Base-by-base conservation (phyloP, 495 filamentous ascomycete genomes). In the Aspergillus olivimuriae region DNA sequence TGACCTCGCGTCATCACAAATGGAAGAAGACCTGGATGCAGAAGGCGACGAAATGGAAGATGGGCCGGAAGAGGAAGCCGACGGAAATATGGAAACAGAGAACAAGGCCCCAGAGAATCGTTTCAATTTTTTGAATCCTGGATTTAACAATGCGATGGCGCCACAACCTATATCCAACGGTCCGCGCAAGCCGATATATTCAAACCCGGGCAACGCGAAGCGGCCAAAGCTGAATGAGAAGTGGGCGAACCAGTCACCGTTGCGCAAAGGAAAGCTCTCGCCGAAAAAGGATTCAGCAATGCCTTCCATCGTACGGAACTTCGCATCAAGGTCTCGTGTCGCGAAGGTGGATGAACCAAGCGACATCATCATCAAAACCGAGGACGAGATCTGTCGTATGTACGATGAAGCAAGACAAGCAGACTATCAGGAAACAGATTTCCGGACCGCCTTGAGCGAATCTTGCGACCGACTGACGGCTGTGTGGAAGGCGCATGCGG, bases 401-500 rank as follows among this genome's bases (percentile, higher is more conserved):
- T 81, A 78, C 41, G 72, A 82, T 26, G 78, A 80, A 46, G 73
- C 74, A 2, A 66, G 73, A 15, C 70, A 72, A 22, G 58, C 70
- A 8, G 65, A 72, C 19, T 71, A 77, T 18, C 68, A 75, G 24
- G 70, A 78, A 22, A 64, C 75, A 31, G 72, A 73, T 49, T 55
- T 83, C 21, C 71, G 79, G 22, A 65, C 65, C 20, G 65, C 73
- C 6, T 58, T 87, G 28, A 70, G 78, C 9, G 67, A 74, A 2
- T 70, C 77, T 16, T 70, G 78, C 11, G 64, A 72, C 28, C 65
- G 71, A 40, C 70, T 89, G 32, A 60, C 72, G 3, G 56, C 63
- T 11, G 66, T 81, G 4, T 90, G 86, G 86, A 65, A 69, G 39
- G 57, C 59, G 9, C 68, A 74, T 41, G 60, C 75, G 4, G 65